Conservation (phyloP, 768 basidiomycete genomes). For the Rhodotorula sphaerocarpa region DNA sequence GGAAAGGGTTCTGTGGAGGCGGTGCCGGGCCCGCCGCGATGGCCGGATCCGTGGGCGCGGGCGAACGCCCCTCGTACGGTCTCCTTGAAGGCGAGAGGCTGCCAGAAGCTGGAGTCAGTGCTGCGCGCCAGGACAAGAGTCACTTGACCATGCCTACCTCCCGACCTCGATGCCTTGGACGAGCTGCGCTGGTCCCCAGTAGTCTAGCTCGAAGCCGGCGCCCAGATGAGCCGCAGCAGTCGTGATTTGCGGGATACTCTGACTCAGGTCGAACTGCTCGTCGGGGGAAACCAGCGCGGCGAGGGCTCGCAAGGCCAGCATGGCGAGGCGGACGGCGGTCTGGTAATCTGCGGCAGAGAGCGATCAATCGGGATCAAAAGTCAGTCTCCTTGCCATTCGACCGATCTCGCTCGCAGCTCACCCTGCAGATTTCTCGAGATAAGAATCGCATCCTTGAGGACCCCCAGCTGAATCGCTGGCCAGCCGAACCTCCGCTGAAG, state of each 20-base stretch:
- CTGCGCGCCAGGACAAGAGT: too few species aligned
- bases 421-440: conserved; percentile 87
- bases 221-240: conserved; percentile 66
- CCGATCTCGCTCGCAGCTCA: conserved; percentile 38
- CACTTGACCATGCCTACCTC: conserved; percentile 45
- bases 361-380: too few species aligned
- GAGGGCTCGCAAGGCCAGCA: conserved; percentile 72
- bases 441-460: conserved; percentile 83
- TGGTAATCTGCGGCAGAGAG: conserved; percentile 57
- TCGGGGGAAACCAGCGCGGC: conserved; percentile 59
- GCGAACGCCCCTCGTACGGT: conserved; percentile 60
- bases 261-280: conserved; percentile 56
- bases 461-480: conserved; percentile 87
- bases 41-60: conserved; percentile 23
- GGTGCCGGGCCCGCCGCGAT: neutral
- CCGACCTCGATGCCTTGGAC: conserved; percentile 68
- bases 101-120: neutral
- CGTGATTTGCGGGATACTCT: conserved; percentile 44
- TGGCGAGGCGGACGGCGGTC: conserved; percentile 75
- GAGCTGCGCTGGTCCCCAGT: conserved; percentile 72
- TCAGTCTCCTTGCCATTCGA: neutral
- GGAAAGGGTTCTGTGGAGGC: conserved; percentile 65
- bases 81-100: conserved; percentile 65
- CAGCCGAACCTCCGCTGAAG: conserved; percentile 60
- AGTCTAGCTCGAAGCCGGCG: conserved; percentile 63